Percentiles rank a stretch among this genome's conserved stretches.
These are phyloP conservation scores for Themeda triandra DNA, from an alignment of 176 grass and related monocot genomes.

Conservation along the genomic window DNA sequence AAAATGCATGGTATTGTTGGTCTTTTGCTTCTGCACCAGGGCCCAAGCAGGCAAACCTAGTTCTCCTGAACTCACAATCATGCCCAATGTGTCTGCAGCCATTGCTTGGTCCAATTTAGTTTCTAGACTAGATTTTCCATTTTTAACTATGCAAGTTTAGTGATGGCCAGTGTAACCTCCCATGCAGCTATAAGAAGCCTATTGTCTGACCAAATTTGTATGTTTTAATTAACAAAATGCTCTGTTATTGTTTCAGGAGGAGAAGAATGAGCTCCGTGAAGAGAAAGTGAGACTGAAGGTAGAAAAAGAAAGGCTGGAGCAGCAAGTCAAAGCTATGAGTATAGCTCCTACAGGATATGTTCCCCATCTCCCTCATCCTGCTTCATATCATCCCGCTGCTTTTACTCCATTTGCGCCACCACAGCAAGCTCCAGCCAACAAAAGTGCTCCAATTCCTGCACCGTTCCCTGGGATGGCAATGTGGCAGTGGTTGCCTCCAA, in stretches of 20 bases:
- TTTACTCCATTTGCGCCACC: slow-evolving; percentile 41
- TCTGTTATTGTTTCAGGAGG: slow-evolving; percentile 43
- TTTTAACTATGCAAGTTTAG: background rate
- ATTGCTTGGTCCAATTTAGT: slow-evolving; percentile 6
- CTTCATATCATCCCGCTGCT: slow-evolving; percentile 33
- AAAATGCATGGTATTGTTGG: background rate
- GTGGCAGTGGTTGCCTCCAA: slow-evolving; percentile 82
- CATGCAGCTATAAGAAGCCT: background rate
- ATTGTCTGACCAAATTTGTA: background rate
- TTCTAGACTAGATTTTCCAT: background rate
- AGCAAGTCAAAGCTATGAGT: slow-evolving; percentile 62
- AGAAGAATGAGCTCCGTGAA: slow-evolving; percentile 76
- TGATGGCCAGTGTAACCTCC: background rate
- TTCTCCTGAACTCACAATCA: background rate
- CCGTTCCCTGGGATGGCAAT: slow-evolving; percentile 65
- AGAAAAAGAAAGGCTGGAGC: slow-evolving; percentile 71
- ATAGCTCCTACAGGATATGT: slow-evolving; percentile 56
- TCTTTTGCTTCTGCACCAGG: background rate
- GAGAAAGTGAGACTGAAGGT: slow-evolving; percentile 78
- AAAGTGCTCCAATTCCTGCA: slow-evolving; percentile 30
- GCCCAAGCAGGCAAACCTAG: background rate
- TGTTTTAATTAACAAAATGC: background rate
- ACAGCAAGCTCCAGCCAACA: slow-evolving; percentile 39
- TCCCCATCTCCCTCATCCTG: slow-evolving; percentile 63
- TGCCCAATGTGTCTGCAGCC: background rate